A percentile compares a stretch with the other conserved stretches of the same genome.
phyloP scores from a whole-genome alignment of 1,139 yeast species.

The Taphrina sp. region DNA sequence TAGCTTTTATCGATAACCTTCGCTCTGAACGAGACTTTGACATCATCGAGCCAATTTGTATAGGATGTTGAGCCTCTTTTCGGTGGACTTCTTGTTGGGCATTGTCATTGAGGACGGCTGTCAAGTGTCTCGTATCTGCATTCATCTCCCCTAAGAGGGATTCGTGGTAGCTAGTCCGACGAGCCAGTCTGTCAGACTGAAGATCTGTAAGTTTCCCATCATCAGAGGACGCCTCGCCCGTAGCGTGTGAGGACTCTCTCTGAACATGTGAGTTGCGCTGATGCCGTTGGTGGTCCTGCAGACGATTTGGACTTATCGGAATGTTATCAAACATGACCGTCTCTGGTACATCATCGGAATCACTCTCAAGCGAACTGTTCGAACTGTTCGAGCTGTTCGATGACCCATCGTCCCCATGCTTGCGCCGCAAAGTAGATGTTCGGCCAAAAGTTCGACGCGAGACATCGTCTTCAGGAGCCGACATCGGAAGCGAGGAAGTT shows the following conservation, averaged over 20 bases:
- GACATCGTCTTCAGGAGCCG: too few relatives aligned
- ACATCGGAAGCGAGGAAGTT: too few relatives aligned
- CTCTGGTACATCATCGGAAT: slow-evolving; percentile 1
- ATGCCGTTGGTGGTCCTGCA: not conserved
- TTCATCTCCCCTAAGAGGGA: not conserved
- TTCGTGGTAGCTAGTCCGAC: not conserved
- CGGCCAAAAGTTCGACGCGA: too few relatives aligned
- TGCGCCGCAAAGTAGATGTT: too few relatives aligned
- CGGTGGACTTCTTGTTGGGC: not conserved
- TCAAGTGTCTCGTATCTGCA: not conserved
- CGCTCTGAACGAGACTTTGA: slow-evolving; percentile 18
- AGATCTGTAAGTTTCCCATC: not conserved
- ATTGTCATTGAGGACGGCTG: slow-evolving; percentile 1
- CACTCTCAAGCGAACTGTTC: not conserved
- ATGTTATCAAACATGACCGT: not conserved
- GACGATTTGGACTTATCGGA: slow-evolving; percentile 1
- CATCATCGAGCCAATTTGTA: not conserved
- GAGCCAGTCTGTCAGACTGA: not conserved
- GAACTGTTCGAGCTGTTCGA: too few relatives aligned
- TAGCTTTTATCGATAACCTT: slow-evolving; percentile 21
- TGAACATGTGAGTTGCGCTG: not conserved
- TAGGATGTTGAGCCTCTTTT: not conserved
- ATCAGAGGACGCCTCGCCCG: too few relatives aligned
- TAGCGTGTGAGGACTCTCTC: not conserved
- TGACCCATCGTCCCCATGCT: too few relatives aligned